Evolutionary conservation across 768 basidiomycete genomes (phyloP).

Genomic region (Lactifluus hygrophoroides): DNA sequence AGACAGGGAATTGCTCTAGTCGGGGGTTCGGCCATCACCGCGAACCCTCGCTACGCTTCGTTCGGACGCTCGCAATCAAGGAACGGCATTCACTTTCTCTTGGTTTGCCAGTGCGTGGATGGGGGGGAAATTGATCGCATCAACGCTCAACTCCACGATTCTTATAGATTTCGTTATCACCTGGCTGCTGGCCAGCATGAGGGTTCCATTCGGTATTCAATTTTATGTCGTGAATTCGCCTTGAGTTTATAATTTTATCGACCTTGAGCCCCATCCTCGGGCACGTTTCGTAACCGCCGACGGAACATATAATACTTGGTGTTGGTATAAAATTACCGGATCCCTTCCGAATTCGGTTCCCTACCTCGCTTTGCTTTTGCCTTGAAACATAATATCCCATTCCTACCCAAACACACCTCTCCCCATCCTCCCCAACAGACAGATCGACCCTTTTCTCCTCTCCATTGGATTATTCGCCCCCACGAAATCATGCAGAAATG

Average conservation of each 20-base stretch:
- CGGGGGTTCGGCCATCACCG: too few relatives aligned
- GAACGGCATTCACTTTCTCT: too few relatives aligned
- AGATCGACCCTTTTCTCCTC: background rate
- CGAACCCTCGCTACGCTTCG: too few relatives aligned
- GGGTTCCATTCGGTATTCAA: constrained; percentile 5
- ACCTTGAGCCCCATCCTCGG: background rate
- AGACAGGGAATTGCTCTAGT: too few relatives aligned
- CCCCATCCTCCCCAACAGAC: background rate
- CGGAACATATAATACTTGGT: background rate
- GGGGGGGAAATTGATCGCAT: too few relatives aligned
- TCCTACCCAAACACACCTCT: too few relatives aligned
- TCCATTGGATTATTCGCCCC: too few relatives aligned
- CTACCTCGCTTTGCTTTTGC: background rate
- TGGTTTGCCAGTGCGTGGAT: too few relatives aligned
- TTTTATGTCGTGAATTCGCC: background rate
- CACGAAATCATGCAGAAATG: constrained; percentile 22
- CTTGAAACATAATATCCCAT: too few relatives aligned
- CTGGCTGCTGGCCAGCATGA: background rate
- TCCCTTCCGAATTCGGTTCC: background rate
- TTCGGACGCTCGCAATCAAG: too few relatives aligned
- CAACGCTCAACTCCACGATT: background rate
- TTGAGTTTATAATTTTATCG: background rate
- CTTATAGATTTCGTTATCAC: background rate
- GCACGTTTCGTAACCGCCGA: background rate
- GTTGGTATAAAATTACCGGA: constrained; percentile 1